Evolutionary conservation across 306 rosid genomes (phyloP).

Genomic region (Sophora flavescens): DNA sequence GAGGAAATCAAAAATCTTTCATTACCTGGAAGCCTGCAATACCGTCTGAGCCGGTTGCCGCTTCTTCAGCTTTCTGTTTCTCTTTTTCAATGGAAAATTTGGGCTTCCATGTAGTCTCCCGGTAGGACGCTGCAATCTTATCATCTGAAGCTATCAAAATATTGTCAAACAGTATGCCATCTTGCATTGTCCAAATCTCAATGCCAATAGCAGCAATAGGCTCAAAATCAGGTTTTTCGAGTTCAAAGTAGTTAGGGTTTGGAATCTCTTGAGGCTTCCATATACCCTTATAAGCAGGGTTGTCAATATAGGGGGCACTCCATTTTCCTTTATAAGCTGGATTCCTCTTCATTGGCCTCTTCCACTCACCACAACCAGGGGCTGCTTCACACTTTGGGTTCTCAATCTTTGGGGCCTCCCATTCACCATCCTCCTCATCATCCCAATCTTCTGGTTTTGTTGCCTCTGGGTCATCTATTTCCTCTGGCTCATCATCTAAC

Average conservation of each 20-base stretch:
- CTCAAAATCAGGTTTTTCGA: constrained; percentile 80
- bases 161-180: constrained; percentile 92
- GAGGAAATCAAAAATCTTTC: neutral
- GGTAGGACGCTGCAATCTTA: constrained; percentile 74
- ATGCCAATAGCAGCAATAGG: constrained; percentile 90
- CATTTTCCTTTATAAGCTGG: constrained; percentile 97
- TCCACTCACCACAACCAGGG: constrained; percentile 96
- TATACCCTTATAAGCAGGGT: constrained; percentile 89
- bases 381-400: constrained; percentile 82
- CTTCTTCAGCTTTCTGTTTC: constrained; percentile 82
- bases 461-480: constrained; percentile 90
- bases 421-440: constrained; percentile 95
- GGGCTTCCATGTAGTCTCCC: constrained; percentile 91
- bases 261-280: constrained; percentile 95
- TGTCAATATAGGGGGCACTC: constrained; percentile 84
- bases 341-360: constrained; percentile 90
- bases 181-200: constrained; percentile 99
- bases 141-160: constrained; percentile 79
- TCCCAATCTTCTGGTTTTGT: constrained; percentile 95
- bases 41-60: constrained; percentile 58
- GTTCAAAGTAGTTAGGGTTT: constrained; percentile 87
- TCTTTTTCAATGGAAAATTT: constrained; percentile 82
- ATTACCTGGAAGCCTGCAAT: constrained; percentile 71
- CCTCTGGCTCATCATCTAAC: constrained; percentile 98
- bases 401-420: constrained; percentile 88